Evolutionary conservation across 306 rosid genomes (phyloP), one percentile per base, ranked within the genome.

Genomic region (Clitoria ternatea): DNA sequence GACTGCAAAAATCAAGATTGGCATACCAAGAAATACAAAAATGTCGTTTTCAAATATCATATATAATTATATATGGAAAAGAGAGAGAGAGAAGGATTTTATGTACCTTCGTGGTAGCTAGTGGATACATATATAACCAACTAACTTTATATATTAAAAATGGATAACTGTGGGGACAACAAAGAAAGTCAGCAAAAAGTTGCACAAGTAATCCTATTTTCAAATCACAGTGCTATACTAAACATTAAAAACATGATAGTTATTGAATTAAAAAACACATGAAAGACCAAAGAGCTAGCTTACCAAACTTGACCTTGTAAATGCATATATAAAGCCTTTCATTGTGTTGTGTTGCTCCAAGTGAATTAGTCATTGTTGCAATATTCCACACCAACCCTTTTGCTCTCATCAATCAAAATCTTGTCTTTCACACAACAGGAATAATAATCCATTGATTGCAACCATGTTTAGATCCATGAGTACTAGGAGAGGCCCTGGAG

Each of bases 391-490:
- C 17, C 60, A 52, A 23, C 18, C 60, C 18, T 12, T 12, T 24
- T 12, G 14, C 35, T 10, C 60, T 52, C 17, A 68, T 43, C 39
- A 44, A 14, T 23, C 37, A 57, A 52, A 60, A 42, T 56, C 32
- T 61, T 8, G n/a, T 12, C 6, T 44, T 62, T 20, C 39, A 44
- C 35, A 44, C 33, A 18, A 54, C 8, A 50, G 24, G 19, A n/a
- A n/a, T n/a, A n/a, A n/a, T n/a, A n/a, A 20, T 8, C 6, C 10
- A 19, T n/a, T n/a, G n/a, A 1, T 1, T 63, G 6, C 35, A 61
- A 36, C 26, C 57, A 88, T 88, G 94, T 85, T 83, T 32, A 83
- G 85, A 72, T 85, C 94, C 23, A 27, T 75, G 67, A 83, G 66
- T 32, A 81, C 84, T n/a, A 26, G 70, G 1, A 80, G 81, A 70